Base-by-base conservation (phyloP, 805 yeast genomes). In the Maudiozyma serrabonitensis region DNA sequence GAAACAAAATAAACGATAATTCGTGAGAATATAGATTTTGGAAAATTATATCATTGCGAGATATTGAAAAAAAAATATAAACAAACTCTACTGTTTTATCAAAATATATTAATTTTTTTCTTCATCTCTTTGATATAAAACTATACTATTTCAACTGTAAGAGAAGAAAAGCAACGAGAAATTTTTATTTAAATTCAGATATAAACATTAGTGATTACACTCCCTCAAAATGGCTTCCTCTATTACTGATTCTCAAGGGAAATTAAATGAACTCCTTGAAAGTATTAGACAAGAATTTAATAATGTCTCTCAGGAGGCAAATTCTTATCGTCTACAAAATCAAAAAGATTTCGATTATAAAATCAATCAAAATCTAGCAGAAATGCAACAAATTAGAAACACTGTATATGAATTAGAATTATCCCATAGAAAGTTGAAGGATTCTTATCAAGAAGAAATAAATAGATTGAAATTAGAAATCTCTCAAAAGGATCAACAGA, bases 361-460 rank as follows among this genome's bases (percentile, higher is more conserved):
- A 66, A 82, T 88, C 64, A 83, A 79, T 63, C 97, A 90, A 70
- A 97, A 91, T 69, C 82, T 88, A 50, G 85, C 83, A 47, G 99
- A 93, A 68, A 82, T 91, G 79, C 90, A 89, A 64, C 95, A 87
- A 66, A 89, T 91, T 51, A 80, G 96, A 61, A 95, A 89, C 62
- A 87, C 96, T 11, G 95, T 91, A 28, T 89, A 83, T 63, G 98
- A 93, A 65, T 77, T 91, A 60, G 97, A 91, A 68, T 79, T 84
- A 77, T 91, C 95, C 39, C 98, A 91, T 72, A 78, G 95, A 58
- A 87, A 87, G 64, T 86, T 93, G 78, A 90, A 91, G 70, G 97
- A 91, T 62, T 89, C 90, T 44, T 93, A 91, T 69, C 97, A 91
- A 68, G 95, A 87, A 60, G 98, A 91, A 69, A 85, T 93, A 50